Evolutionary conservation across 805 yeast species (phyloP).

Genomic region (Scheffersomyces ergatensis): DNA sequence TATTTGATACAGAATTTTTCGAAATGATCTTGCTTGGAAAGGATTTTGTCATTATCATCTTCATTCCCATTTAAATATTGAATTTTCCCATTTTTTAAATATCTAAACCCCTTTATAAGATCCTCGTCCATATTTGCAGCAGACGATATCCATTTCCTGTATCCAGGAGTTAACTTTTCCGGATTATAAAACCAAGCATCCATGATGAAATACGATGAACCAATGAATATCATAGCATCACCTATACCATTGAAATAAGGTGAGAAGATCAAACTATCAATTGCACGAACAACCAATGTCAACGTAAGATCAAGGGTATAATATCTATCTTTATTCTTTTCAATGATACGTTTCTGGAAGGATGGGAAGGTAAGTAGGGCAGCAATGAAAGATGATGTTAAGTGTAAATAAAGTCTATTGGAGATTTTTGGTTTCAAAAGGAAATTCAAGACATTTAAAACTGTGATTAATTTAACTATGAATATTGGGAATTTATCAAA

Average conservation of each 20-base stretch:
- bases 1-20: conserved; percentile 22
- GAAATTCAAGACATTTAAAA: conserved; percentile 11
- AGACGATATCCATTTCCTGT: conserved; percentile 41
- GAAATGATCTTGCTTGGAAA: conserved; percentile 20
- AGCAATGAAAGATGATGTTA: conserved; percentile 19
- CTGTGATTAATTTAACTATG: conserved; percentile 20
- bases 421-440: not conserved
- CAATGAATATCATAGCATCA: conserved; percentile 22
- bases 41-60: not conserved
- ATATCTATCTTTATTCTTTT: conserved; percentile 16
- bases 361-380: conserved; percentile 21
- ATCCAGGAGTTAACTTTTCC: conserved; percentile 31
- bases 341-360: conserved; percentile 19
- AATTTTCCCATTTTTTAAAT: conserved; percentile 21
- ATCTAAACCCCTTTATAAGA: conserved; percentile 25
- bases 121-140: conserved; percentile 43
- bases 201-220: conserved; percentile 25
- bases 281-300: conserved; percentile 24
- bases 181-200: conserved; percentile 33
- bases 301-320: conserved; percentile 30
- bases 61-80: conserved; percentile 25
- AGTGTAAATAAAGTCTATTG: conserved; percentile 8
- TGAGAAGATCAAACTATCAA: conserved; percentile 21
- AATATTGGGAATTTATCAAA: conserved; percentile 23
- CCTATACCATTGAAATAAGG: conserved; percentile 9